Base-by-base conservation (phyloP, 2,329 filamentous ascomycete species). In the Colletotrichum higginsianum region DNA sequence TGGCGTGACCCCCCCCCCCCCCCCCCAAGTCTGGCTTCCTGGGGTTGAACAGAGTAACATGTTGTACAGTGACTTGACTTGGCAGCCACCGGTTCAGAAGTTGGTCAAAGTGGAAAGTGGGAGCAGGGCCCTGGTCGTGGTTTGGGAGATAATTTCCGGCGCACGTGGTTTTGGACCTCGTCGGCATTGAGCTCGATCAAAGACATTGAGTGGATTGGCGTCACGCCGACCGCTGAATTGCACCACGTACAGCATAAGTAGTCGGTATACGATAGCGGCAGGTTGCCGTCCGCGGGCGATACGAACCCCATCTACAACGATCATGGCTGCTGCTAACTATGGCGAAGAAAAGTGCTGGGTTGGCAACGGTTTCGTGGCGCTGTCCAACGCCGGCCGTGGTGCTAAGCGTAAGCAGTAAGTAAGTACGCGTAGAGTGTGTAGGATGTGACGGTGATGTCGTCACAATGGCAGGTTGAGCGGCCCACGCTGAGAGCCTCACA, bases 401-500 rank as follows among this genome's bases (percentile, higher is more conserved):
- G 35, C 50, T 9, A 30, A 30, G 5, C 30, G 30, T 30, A 8
- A 30, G 30, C 30, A 56, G 38, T 26, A 26, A 26, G 26, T 4
- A 26, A 26, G 26, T 26, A 26, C 26, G 1, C 26, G 3, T 26
- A 26, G 26, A 26, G 26, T 26, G 26, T 26, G 23, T 16, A 42
- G 55, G 30, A 55, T 53, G 55, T 49, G 67, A 61, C 67, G 26
- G 46, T 55, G 49, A 55, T 67, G 66, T 61, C 67, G 49, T 63
- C 50, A 42, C 40, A 58, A 53, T 47, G 53, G 61, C 21, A 47
- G 26, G 61, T 44, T 57, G 23, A n/a, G n/a, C 52, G 52, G 52
- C 52, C 26, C n/a, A 40, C 15, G 26, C 2, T 15, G 7, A 40
- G 16, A 66, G 38, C 42, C 23, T 38, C 60, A 26, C 46, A 15